Evolutionary conservation across 2,329 filamentous ascomycete species (phyloP).

Genomic region (Curvularia spicifera): DNA sequence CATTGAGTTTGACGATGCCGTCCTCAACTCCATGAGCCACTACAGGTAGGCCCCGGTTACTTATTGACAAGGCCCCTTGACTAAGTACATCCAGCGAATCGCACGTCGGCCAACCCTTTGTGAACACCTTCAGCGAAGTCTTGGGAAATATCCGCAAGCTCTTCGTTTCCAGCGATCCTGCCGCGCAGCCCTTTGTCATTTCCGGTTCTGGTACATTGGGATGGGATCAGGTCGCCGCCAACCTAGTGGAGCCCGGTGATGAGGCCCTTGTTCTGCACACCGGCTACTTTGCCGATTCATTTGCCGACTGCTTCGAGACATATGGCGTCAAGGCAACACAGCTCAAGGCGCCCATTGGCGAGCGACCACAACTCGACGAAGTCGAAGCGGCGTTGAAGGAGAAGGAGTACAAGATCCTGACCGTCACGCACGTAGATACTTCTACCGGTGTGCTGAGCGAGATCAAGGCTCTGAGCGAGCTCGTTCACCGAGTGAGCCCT

Average conservation of each 20-base stretch:
- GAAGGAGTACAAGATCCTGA: constrained; percentile 93
- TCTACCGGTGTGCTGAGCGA: constrained; percentile 95
- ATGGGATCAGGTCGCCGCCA: constrained; percentile 96
- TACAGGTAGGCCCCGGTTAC: constrained; percentile 67
- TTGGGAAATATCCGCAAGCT: constrained; percentile 87
- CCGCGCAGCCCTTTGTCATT: constrained; percentile 89
- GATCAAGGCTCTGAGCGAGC: constrained; percentile 79
- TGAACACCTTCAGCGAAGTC: constrained; percentile 88
- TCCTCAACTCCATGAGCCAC: constrained; percentile 92
- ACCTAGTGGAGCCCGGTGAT: constrained; percentile 87
- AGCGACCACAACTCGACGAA: constrained; percentile 82
- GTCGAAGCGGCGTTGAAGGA: constrained; percentile 87
- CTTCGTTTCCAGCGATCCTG: constrained; percentile 84
- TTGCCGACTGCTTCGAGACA: constrained; percentile 87
- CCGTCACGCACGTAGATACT: constrained; percentile 96
- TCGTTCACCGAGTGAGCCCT: constrained; percentile 85
- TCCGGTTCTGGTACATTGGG: constrained; percentile 94
- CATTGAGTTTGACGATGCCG: constrained; percentile 98
- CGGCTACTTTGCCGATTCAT: constrained; percentile 96
- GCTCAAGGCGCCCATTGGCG: constrained; percentile 86
- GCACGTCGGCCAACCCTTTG: constrained; percentile 88
- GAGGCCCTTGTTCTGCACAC: constrained; percentile 92
- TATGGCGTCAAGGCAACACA: constrained; percentile 92
- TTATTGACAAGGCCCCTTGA: not conserved
- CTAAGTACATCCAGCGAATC: constrained; percentile 70